Conservation (phyloP, 305 asterid genomes). For the Fraxinus floribunda region DNA sequence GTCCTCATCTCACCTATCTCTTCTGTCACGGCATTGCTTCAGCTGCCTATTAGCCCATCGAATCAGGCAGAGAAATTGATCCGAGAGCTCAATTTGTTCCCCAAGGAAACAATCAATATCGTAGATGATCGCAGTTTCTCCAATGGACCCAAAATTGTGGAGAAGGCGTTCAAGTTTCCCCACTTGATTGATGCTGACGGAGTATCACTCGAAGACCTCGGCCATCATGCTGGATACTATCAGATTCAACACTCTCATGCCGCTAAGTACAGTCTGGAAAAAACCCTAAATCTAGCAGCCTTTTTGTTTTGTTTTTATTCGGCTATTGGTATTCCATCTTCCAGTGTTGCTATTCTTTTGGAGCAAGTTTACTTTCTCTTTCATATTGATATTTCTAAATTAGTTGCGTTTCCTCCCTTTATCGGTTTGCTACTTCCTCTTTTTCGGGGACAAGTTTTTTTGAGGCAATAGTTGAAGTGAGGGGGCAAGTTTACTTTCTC, state of each 20-base stretch:
- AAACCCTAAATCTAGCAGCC: background rate
- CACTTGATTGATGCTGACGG: constrained; percentile 38
- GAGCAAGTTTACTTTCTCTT: background rate
- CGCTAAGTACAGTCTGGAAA: constrained; percentile 52
- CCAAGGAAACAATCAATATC: constrained; percentile 43
- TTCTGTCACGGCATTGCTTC: constrained; percentile 46
- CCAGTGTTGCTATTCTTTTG: background rate
- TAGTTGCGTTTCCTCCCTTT: background rate
- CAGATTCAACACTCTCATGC: constrained; percentile 76
- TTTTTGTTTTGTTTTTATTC: background rate
- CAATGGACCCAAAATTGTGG: constrained; percentile 41
- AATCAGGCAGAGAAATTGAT: constrained; percentile 49
- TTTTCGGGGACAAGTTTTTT: background rate
- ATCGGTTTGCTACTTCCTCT: background rate
- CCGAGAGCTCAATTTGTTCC: constrained; percentile 54
- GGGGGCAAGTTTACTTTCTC: background rate
- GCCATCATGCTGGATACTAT: constrained; percentile 91
- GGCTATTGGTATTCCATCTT: background rate
- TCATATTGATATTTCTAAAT: background rate
- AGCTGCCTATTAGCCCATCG: constrained; percentile 35
- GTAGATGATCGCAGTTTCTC: constrained; percentile 24
- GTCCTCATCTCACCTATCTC: constrained; percentile 33
- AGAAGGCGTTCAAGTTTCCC: constrained; percentile 53
- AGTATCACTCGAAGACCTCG: constrained; percentile 45
- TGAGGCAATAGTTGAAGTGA: background rate